These are phyloP conservation scores for Fusarium paranaense DNA, from an alignment of 2,329 filamentous ascomycete species.

Conservation along the genomic window DNA sequence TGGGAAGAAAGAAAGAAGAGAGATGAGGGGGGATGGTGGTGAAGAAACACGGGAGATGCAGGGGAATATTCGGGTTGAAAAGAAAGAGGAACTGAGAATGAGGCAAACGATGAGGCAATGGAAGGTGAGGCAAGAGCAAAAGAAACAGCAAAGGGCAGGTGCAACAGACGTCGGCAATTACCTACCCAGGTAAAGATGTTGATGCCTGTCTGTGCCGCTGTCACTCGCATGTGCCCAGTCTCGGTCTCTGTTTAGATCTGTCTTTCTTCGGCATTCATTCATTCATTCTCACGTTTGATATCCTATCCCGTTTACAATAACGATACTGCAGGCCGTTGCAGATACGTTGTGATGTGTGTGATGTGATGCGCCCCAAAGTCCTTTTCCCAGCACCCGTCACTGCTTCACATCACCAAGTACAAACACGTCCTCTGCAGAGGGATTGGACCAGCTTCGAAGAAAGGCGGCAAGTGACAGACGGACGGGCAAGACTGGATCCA, in stretches of 20 bases:
- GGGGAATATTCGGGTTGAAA: neutral
- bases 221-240: neutral
- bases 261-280: neutral
- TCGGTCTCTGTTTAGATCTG: neutral
- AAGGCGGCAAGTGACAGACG: conserved; percentile 1
- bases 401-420: conserved; percentile 7
- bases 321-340: neutral
- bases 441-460: neutral
- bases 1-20: neutral
- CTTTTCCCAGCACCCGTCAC: neutral
- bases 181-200: neutral
- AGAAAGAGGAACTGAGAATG: neutral
- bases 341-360: neutral
- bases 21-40: conserved; percentile 2
- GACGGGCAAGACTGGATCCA: neutral
- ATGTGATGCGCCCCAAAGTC: neutral
- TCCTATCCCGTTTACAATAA: neutral
- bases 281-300: neutral
- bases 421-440: neutral
- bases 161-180: neutral
- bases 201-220: neutral
- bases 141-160: neutral
- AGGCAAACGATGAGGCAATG: neutral
- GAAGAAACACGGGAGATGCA: neutral
- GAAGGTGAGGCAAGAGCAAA: neutral